Evolutionary conservation across 2,329 filamentous ascomycete species (phyloP).

Genomic region (Pyricularia sp.): DNA sequence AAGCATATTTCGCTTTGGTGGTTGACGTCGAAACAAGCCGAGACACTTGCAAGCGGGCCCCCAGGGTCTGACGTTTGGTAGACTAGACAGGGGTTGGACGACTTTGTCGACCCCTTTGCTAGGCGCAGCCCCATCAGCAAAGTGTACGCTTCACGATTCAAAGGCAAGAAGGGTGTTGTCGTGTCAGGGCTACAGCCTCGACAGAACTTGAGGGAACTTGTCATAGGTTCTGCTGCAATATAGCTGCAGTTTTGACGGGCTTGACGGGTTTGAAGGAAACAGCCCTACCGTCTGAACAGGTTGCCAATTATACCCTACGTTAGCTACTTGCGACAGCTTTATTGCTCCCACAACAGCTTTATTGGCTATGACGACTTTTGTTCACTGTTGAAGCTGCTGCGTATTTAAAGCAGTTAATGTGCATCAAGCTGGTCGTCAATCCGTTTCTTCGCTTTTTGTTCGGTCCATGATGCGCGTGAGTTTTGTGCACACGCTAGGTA

Average conservation of each 20-base stretch:
- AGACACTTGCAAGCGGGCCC: slow-evolving; percentile 5
- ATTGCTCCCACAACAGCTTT: not conserved
- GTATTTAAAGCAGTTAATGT: not conserved
- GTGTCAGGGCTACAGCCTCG: not conserved
- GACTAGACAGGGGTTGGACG: not conserved
- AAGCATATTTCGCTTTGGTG: not conserved
- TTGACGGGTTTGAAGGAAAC: not conserved
- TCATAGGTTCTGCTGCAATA: not conserved
- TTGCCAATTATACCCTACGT: not conserved
- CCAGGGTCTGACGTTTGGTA: not conserved
- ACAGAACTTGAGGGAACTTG: not conserved
- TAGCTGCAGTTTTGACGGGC: not conserved
- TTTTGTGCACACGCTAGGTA: not conserved
- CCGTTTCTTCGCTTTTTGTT: not conserved
- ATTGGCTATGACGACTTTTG: not conserved
- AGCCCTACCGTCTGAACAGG: not conserved
- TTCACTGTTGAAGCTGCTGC: not conserved
- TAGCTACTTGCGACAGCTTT: not conserved
- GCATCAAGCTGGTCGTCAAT: too few species aligned
- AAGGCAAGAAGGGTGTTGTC: too few species aligned
- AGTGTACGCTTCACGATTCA: not conserved
- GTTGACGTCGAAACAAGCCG: slow-evolving; percentile 5
- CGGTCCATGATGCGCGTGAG: not conserved
- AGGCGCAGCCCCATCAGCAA: not conserved
- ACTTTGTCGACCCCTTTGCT: not conserved